phyloP scores from a whole-genome alignment of 192 early-diverging fungal genomes.

The Dimargaris cristalligena region DNA sequence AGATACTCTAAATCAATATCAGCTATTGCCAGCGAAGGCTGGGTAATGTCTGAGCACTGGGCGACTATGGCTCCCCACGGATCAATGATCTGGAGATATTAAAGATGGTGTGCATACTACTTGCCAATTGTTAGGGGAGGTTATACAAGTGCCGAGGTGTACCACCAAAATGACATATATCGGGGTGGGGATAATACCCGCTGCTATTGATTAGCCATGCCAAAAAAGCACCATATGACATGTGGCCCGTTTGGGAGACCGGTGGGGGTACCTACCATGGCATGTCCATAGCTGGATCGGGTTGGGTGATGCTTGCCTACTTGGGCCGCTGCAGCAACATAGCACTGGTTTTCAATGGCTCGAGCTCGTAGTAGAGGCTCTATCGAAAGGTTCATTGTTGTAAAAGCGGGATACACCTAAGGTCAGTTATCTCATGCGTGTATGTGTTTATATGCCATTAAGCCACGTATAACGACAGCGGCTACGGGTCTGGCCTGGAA shows the following conservation, averaged over 20 bases:
- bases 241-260: no score
- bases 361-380: conserved; percentile 58
- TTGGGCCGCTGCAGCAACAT: conserved; percentile 68
- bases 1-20: conserved; percentile 46
- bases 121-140: background rate
- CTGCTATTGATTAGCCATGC: background rate
- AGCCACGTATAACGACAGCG: background rate
- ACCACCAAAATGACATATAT: no score
- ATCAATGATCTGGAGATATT: conserved; percentile 41
- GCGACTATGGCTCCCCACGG: conserved; percentile 68
- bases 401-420: background rate
- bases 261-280: conserved; percentile 35
- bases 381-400: conserved; percentile 5
- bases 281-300: conserved; percentile 55
- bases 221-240: background rate
- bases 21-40: conserved; percentile 42
- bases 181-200: background rate
- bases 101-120: background rate
- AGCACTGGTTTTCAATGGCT: conserved; percentile 72
- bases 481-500: no score
- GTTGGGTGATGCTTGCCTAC: conserved; percentile 53
- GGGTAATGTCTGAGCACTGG: conserved; percentile 32
- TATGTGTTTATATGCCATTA: background rate
- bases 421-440: background rate
- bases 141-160: no score